Conservation (phyloP, 768 basidiomycete genomes). For the Podaxis carcinomalis region DNA sequence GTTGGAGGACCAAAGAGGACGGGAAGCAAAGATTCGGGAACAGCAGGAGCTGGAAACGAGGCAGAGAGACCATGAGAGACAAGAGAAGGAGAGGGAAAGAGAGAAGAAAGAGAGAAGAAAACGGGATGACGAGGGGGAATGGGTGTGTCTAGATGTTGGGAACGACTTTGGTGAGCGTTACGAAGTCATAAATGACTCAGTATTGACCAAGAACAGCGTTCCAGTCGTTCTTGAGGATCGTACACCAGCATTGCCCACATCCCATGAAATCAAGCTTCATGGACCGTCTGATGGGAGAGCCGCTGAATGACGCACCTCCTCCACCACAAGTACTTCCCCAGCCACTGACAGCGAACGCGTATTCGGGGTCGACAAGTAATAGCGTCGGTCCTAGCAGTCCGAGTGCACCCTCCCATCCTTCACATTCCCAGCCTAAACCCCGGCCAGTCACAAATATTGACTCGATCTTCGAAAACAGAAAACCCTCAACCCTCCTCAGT, state of each 20-base stretch:
- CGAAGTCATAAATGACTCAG: background rate
- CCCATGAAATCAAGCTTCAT: constrained; percentile 31
- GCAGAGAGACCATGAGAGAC: background rate
- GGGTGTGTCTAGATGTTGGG: constrained; percentile 50
- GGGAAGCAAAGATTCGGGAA: background rate
- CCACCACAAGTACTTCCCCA: background rate
- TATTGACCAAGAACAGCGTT: background rate
- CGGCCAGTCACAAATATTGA: background rate
- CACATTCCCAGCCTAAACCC: background rate
- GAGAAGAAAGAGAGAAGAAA: constrained; percentile 13
- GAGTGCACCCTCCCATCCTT: background rate
- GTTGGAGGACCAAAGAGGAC: background rate
- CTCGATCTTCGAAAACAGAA: background rate
- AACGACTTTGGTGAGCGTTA: constrained; percentile 35
- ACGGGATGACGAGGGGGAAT: constrained; percentile 35
- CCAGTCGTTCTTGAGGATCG: constrained; percentile 25
- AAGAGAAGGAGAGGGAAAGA: constrained; percentile 5
- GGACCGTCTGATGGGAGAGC: background rate
- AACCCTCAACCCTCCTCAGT: background rate
- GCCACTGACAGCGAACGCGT: background rate
- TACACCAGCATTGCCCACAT: constrained; percentile 48
- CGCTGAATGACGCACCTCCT: background rate
- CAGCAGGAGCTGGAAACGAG: background rate
- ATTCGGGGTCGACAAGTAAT: background rate
- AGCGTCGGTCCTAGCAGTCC: background rate